phyloP scores from a whole-genome alignment of 2,329 filamentous ascomycete genomes.

The Pyrenochaeta sp. region DNA sequence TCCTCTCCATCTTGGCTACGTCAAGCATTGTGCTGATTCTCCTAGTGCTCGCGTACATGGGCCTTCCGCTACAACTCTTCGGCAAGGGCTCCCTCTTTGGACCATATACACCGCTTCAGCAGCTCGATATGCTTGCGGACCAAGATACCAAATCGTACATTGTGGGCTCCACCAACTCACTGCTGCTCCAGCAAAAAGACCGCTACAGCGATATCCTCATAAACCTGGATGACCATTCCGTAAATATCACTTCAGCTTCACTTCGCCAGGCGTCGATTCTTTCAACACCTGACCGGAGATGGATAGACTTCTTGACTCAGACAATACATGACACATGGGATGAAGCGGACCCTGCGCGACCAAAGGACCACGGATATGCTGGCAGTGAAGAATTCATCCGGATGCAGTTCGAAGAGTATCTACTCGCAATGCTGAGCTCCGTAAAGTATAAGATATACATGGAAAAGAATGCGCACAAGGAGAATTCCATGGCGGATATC shows the following conservation, averaged over 20 bases:
- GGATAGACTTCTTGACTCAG: constrained; percentile 96
- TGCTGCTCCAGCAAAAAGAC: constrained; percentile 92
- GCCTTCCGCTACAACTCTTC: constrained; percentile 91
- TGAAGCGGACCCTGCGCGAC: constrained; percentile 82
- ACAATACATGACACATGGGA: constrained; percentile 98
- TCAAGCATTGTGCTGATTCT: constrained; percentile 28
- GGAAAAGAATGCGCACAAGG: constrained; percentile 58
- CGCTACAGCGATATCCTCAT: constrained; percentile 96
- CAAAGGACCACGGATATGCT: constrained; percentile 94
- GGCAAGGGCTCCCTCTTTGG: constrained; percentile 96
- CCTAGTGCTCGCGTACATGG: constrained; percentile 87
- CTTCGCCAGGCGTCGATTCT: constrained; percentile 78
- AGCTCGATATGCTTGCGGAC: constrained; percentile 92
- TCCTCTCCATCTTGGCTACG: neutral
- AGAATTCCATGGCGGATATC: constrained; percentile 67
- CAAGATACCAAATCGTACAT: constrained; percentile 96
- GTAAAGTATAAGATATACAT: constrained; percentile 80
- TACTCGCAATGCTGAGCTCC: constrained; percentile 85
- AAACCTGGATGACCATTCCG: constrained; percentile 88
- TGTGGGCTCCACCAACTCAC: constrained; percentile 94
- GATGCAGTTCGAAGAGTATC: constrained; percentile 95
- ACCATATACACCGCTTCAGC: constrained; percentile 94
- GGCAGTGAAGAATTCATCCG: constrained; percentile 98
- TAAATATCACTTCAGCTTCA: constrained; percentile 83
- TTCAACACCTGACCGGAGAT: constrained; percentile 86